Conservation (phyloP, 345 rosid species). For the Gossypium anomalum region DNA sequence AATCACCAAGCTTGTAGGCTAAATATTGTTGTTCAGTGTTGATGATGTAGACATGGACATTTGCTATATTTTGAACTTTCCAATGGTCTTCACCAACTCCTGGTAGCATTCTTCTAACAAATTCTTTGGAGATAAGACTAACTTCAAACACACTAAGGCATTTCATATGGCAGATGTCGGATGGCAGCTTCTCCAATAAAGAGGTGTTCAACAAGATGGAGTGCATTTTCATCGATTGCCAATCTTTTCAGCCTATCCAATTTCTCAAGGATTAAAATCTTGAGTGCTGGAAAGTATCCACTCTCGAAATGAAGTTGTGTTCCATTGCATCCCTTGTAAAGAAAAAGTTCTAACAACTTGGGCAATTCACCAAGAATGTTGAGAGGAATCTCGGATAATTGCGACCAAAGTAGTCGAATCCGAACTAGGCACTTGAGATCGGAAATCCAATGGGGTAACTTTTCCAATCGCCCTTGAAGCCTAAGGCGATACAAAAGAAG, state of each 20-base stretch:
- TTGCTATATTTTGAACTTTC: not conserved
- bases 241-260: not conserved
- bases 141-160: not conserved
- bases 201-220: not conserved
- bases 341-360: not conserved
- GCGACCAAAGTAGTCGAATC: not conserved
- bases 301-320: not conserved
- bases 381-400: not conserved
- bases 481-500: not conserved
- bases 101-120: conserved; percentile 1
- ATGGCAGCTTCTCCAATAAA: not conserved
- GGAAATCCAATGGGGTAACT: conserved; percentile 15
- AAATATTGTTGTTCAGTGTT: not conserved
- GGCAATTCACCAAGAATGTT: conserved; percentile 13
- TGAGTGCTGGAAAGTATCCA: not conserved
- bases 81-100: not conserved
- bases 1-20: conserved; percentile 1
- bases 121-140: not conserved
- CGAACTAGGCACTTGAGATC: not conserved
- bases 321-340: not conserved
- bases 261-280: not conserved
- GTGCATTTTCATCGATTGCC: not conserved
- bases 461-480: not conserved
- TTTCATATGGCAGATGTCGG: not conserved
- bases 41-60: not conserved